Evolutionary conservation across 2,329 filamentous ascomycete species (phyloP).

Genomic region (Trematosphaeria pertusa): DNA sequence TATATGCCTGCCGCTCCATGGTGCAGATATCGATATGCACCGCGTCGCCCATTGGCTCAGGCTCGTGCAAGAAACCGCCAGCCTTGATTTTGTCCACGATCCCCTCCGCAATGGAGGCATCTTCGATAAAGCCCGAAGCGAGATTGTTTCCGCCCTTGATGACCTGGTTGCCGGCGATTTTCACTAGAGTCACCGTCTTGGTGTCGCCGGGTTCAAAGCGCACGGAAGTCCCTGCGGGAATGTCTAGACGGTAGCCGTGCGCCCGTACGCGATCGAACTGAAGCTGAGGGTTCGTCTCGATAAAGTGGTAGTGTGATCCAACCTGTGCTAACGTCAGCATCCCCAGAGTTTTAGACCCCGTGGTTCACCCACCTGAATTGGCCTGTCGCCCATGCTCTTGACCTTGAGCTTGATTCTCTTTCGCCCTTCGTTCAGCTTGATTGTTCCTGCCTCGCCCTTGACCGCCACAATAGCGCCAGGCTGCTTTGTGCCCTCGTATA

Average conservation of each 20-base stretch:
- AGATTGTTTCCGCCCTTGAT: constrained; percentile 86
- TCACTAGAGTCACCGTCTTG: constrained; percentile 87
- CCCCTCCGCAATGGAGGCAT: constrained; percentile 64
- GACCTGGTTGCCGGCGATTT: constrained; percentile 80
- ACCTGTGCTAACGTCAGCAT: constrained; percentile 54
- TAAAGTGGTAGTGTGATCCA: constrained; percentile 94
- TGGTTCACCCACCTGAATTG: constrained; percentile 72
- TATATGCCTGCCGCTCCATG: constrained; percentile 81
- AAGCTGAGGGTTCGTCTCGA: constrained; percentile 90
- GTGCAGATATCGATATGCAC: constrained; percentile 67
- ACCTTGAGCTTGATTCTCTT: constrained; percentile 77
- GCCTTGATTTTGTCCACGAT: constrained; percentile 72
- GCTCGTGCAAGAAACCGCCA: constrained; percentile 79
- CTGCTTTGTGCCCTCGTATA: constrained; percentile 71
- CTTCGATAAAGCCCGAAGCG: constrained; percentile 75
- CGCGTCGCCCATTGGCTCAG: constrained; percentile 67
- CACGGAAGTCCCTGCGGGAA: constrained; percentile 88
- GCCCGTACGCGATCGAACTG: constrained; percentile 84
- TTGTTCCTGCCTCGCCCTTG: constrained; percentile 67
- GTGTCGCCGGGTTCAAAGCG: constrained; percentile 93
- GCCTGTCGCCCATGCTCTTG: constrained; percentile 85
- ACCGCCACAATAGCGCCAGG: constrained; percentile 81
- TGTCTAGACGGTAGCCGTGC: constrained; percentile 87
- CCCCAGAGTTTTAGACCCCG: not conserved
- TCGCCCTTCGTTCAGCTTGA: constrained; percentile 76